Evolutionary conservation across 2,329 filamentous ascomycete genomes (phyloP).

Genomic region (Orbilia brochopaga): DNA sequence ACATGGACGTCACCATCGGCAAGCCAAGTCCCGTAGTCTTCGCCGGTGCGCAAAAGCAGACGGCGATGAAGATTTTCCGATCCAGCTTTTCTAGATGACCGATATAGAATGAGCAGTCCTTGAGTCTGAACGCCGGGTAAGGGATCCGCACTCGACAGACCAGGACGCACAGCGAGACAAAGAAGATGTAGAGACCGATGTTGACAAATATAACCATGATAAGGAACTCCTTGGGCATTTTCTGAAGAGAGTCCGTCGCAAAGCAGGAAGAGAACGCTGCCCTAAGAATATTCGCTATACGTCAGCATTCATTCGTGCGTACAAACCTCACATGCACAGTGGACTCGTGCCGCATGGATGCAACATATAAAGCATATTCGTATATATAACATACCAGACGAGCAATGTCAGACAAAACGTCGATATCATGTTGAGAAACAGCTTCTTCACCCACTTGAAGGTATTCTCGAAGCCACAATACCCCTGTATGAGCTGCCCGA

Average conservation of each 20-base stretch:
- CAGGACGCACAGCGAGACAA: constrained; percentile 68
- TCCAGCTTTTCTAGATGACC: constrained; percentile 13
- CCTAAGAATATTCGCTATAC: constrained; percentile 61
- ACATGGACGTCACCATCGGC: constrained; percentile 72
- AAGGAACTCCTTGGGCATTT: constrained; percentile 67
- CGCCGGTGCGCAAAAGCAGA: constrained; percentile 75
- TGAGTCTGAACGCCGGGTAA: constrained; percentile 61
- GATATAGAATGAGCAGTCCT: constrained; percentile 58
- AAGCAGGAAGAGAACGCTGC: constrained; percentile 72
- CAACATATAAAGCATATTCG: too few relatives aligned
- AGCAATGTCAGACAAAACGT: constrained; percentile 62
- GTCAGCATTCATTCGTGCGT: too few relatives aligned
- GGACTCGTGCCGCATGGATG: too few relatives aligned
- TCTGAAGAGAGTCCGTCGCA: constrained; percentile 67
- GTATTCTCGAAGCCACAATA: constrained; percentile 63
- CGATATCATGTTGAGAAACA: constrained; percentile 64
- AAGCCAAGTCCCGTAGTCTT: constrained; percentile 76
- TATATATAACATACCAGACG: constrained; percentile 59
- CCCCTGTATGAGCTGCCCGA: constrained; percentile 67
- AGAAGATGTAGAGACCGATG: constrained; percentile 68
- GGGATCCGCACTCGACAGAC: constrained; percentile 57
- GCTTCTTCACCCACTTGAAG: constrained; percentile 63
- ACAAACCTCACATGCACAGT: too few relatives aligned
- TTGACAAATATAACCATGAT: constrained; percentile 73
- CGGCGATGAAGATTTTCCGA: constrained; percentile 69